Evolutionary conservation across 78 protist genomes (phyloP), one percentile per base, ranked within the genome.

Genomic region (Planoprotostelium fungivorum): DNA sequence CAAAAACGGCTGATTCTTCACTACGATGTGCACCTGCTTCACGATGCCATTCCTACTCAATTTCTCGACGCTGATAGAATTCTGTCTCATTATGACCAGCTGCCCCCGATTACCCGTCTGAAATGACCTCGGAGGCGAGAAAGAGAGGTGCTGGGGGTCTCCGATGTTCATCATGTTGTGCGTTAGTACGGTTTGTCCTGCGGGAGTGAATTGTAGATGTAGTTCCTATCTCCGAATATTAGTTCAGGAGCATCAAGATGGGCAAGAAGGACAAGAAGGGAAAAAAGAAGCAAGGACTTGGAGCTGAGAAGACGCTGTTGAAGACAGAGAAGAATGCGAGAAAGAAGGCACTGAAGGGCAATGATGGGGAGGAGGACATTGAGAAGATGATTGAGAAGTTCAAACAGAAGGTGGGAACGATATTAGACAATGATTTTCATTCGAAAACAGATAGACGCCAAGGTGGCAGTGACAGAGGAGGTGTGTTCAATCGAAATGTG

Each of bases 21-120:
- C 94, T 0, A 92, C 94, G 0, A 92, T 91, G 84, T 92, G 94
- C 28, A 92, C 94, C 83, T 92, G 89, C 89, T 92, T 92, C 85
- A 86, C 90, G 34, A 92, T 91, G 51, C 94, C 94, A 89, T 92
- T 92, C 35, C 88, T 92, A 37, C 89, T 84, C 73, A 92, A 92
- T 10, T 88, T 88, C 16, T 92, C 94, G n/a, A 89, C 94, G 0
- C 87, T 91, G 0, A 92, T 31, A 88, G 92, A 92, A 9, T 91
- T 92, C 84, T 92, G 94, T 89, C 89, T 91, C 31, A 90, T 37
- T 28, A 92, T 85, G 36, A 84, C 29, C 10, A 92, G 73, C 16
- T 51, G 73, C 5, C 31, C 31, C 5, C 16, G 73, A 51, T 5
- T 16, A 16, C 73, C 73, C 31, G 16, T 5, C 5, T 16, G 31